A percentile compares a stretch with the other conserved stretches of the same genome.
phyloP scores from a whole-genome alignment of 441 rosid species.

The Rhodomyrtus psidioides region DNA sequence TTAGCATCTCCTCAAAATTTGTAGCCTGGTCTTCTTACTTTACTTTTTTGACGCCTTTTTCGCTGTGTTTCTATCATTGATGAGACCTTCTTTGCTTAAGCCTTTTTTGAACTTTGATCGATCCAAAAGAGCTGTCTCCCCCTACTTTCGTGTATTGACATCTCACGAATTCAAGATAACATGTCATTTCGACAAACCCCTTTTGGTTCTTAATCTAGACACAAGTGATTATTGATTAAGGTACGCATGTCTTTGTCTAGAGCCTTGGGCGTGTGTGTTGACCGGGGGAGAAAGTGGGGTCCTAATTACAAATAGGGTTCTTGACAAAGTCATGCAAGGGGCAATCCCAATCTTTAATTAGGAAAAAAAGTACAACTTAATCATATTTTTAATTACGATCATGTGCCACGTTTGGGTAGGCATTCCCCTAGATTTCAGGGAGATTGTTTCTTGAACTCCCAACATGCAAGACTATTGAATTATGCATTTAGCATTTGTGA shows the following conservation, averaged over 20 bases:
- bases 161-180: background rate
- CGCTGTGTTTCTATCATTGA: background rate
- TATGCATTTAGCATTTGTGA: background rate
- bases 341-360: background rate
- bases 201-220: background rate
- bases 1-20: background rate
- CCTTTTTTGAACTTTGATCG: background rate
- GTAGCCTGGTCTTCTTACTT: background rate
- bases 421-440: background rate
- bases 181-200: background rate
- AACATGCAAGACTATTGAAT: background rate
- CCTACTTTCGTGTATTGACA: background rate
- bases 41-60: background rate
- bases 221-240: background rate
- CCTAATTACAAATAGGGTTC: background rate
- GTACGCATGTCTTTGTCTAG: background rate
- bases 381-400: background rate
- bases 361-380: background rate
- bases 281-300: background rate
- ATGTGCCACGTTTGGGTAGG: background rate
- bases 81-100: background rate
- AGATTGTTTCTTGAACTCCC: background rate
- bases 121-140: background rate
- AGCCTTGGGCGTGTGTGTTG: background rate
- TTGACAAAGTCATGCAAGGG: background rate